Evolutionary conservation across 129 eudicot species (phyloP), one percentile per base, ranked within the genome.

Genomic region (Pseudognaphalium luteoalbum): DNA sequence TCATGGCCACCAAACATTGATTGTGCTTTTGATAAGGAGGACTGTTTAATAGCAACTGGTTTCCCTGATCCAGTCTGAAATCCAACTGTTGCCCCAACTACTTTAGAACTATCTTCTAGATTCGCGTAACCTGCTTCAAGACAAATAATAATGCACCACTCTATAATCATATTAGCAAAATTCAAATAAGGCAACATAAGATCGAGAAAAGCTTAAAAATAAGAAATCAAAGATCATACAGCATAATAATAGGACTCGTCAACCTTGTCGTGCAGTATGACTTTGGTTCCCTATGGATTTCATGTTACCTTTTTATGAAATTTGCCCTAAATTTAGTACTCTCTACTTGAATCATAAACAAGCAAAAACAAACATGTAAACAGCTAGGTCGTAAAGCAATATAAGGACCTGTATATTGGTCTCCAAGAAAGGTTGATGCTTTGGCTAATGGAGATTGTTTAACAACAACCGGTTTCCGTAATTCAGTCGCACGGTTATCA

Each of bases 1-100:
- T 47, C 84, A 42, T 82, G 85, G 42, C 76, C 86, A 34, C 88
- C 88, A 29, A 90, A 86, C 74, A 90, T 76, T 51, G 96, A 85
- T 50, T 76, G 62, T 20, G 98, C 95, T 85, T 77, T 88, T 3
- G 86, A 76, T 68, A 88, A 66, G 17, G 96, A 90, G 58, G 91
- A 84, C 69, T 73, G 83, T 72, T 89, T 92, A 41, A 86, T 72
- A n/a, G 74, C 78, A 72, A 79, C 75, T 3, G 84, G 76, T 32
- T 79, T 84, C 76, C 84, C 84, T 11, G 39, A 79, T 79, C 85
- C 88, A 22, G 79, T 87, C 67, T 34, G 83, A 35, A 84, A 87
- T 75, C 10, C 10, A 14, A 14, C 50, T 42, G 50, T 42, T 42
- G 50, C 9, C 50, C 50, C 50, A 9, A 42, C 42, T 70, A 14